Evolutionary conservation across 2,329 filamentous ascomycete genomes (phyloP), one percentile per base, ranked within the genome.

Genomic region (Elsinoe perseae): DNA sequence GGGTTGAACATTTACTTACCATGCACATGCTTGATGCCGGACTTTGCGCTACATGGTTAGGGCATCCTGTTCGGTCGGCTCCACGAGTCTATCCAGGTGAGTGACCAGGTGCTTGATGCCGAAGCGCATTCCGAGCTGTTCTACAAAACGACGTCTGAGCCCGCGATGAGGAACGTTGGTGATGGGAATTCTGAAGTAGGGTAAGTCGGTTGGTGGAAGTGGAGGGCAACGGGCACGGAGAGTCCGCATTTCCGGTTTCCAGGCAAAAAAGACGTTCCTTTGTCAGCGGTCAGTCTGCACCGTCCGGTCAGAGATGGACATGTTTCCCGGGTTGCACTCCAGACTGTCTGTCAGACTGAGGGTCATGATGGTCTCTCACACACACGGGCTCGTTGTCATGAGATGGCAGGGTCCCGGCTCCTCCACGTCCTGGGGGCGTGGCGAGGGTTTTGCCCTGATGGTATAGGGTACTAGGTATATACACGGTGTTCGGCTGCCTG

Each of bases 391-490:
- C 12, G 23, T 27, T 6, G 23, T 4, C 23, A 32, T 32, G 43
- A 30, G n/a, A 23, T 30, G 23, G 43, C 23, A 25, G 43, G 23
- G 43, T 48, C 43, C 23, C 43, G 43, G 20, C 43, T 48, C 43
- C 23, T 48, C 43, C 43, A 48, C 43, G 43, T 48, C 21, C n/a
- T 48, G 23, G 27, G n/a, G 43, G 23, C 30, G 27, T 48, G 43
- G 43, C n/a, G 43, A 48, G 40, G 18, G 21, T 23, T 3, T 5
- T 20, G 40, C 14, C 16, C 3, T 43, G 18, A 23, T 23, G 43
- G 23, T 48, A 14, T 36, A 14, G 10, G 4, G 32, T 14, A 5
- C 5, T 36, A 30, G 23, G 43, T 48, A 30, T 48, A 48, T 30
- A 28, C 43, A 25, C 10, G 12, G n/a, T n/a, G n/a, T n/a, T n/a